phyloP scores from a whole-genome alignment of 208 protist species.

The Acanthamoeba triangularis region DNA sequence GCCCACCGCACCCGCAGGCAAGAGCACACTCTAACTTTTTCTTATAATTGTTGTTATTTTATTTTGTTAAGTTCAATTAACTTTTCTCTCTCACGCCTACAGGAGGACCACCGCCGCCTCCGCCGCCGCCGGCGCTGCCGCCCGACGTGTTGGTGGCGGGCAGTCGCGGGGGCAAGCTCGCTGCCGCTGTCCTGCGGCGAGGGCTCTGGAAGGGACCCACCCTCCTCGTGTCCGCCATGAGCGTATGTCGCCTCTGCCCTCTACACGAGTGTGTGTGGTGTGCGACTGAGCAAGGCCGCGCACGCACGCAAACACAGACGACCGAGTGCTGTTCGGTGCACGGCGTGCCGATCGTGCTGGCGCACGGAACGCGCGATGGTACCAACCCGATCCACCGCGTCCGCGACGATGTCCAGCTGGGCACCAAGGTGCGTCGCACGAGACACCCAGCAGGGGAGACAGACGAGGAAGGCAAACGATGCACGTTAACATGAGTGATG shows the following conservation, averaged over 20 bases:
- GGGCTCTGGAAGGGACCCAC: neutral
- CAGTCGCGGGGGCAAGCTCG: conserved; percentile 7
- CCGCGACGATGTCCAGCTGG: neutral
- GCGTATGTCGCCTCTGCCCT: neutral
- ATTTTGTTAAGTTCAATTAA: neutral
- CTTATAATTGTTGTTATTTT: neutral
- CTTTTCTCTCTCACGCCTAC: neutral
- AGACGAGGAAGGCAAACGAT: neutral
- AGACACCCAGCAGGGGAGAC: neutral
- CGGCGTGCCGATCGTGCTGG: neutral
- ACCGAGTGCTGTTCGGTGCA: neutral
- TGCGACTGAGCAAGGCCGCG: neutral
- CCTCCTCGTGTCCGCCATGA: conserved; percentile 8
- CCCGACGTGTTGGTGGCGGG: conserved; percentile 34
- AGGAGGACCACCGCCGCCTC: neutral
- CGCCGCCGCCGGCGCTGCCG: neutral
- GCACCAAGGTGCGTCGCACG: neutral
- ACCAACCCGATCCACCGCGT: conserved; percentile 30
- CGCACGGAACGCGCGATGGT: neutral
- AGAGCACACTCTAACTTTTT: no score
- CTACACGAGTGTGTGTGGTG: neutral
- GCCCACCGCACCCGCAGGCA: neutral
- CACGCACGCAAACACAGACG: neutral
- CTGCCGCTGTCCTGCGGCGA: neutral
- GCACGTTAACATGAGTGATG: neutral